phyloP scores from a whole-genome alignment of 495 filamentous ascomycete species.

The Penicillium alfredii region DNA sequence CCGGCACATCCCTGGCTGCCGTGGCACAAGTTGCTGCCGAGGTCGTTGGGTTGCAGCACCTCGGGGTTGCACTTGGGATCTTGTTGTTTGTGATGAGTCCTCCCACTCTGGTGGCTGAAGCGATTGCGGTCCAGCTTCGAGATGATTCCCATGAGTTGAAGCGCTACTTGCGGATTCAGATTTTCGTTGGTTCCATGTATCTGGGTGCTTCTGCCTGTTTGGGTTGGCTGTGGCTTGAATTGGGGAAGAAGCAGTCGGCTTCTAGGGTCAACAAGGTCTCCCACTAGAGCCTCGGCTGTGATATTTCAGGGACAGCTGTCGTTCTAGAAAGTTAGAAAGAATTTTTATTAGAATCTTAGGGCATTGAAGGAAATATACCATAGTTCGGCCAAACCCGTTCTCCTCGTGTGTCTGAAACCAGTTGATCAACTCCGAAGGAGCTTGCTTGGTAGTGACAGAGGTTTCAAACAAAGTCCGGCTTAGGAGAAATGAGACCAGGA shows the following conservation, averaged over 20 bases:
- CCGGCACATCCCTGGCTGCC: constrained; percentile 26
- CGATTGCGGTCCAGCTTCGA: constrained; percentile 59
- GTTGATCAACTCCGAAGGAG: too few relatives aligned
- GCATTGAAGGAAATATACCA: too few relatives aligned
- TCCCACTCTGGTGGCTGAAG: constrained; percentile 56
- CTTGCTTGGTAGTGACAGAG: too few relatives aligned
- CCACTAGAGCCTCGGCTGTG: too few relatives aligned
- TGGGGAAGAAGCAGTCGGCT: background rate
- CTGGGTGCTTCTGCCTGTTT: constrained; percentile 46
- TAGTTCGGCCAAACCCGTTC: too few relatives aligned
- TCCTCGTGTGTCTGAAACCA: too few relatives aligned
- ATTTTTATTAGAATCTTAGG: too few relatives aligned
- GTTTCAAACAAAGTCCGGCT: too few relatives aligned
- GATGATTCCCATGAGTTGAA: constrained; percentile 23
- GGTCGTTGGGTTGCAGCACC: constrained; percentile 54
- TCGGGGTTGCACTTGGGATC: constrained; percentile 56
- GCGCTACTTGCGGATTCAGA: constrained; percentile 52
- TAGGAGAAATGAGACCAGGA: too few relatives aligned
- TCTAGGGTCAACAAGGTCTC: too few relatives aligned
- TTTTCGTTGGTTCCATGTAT: constrained; percentile 58
- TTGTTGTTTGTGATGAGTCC: constrained; percentile 60
- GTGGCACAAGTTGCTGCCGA: constrained; percentile 29
- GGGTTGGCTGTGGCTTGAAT: background rate
- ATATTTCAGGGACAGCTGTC: too few relatives aligned
- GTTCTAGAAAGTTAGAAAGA: too few relatives aligned